phyloP scores from a whole-genome alignment of 2,329 filamentous ascomycete species.

The Pseudogymnoascus sp. region DNA sequence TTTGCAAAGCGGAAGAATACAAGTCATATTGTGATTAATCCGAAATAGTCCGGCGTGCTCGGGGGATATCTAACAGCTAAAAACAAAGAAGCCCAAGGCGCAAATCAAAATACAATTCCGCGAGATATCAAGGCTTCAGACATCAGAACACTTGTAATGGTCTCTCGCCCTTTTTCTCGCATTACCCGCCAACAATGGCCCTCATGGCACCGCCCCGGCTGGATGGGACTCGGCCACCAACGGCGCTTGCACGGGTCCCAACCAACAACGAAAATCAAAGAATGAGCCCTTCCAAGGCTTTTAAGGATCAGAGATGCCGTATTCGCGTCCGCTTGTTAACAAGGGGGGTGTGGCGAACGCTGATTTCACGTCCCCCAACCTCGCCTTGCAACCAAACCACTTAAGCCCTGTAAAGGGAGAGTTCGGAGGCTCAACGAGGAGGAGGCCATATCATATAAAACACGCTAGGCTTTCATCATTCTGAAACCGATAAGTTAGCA shows the following conservation, averaged over 20 bases:
- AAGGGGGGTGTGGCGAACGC: slow-evolving; percentile 99
- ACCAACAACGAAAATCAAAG: slow-evolving; percentile 9
- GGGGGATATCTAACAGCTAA: background rate
- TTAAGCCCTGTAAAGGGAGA: slow-evolving; percentile 87
- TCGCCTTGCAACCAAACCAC: slow-evolving; percentile 65
- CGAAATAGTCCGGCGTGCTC: background rate
- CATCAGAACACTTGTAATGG: background rate
- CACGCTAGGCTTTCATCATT: slow-evolving; percentile 99
- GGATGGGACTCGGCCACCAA: background rate
- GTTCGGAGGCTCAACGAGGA: slow-evolving; percentile 59
- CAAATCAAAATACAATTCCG: background rate
- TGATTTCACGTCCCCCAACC: slow-evolving; percentile 78
- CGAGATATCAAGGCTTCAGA: background rate
- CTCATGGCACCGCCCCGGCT: background rate
- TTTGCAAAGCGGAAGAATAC: background rate
- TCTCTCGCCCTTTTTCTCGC: background rate
- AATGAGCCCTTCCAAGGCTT: slow-evolving; percentile 44
- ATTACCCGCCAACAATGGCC: background rate
- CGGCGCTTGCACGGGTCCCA: background rate
- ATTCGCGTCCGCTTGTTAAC: slow-evolving; percentile 93
- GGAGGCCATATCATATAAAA: slow-evolving; percentile 74
- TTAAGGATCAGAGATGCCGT: slow-evolving; percentile 84
- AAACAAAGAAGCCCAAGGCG: background rate
- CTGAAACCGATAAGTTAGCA: slow-evolving; percentile 40
- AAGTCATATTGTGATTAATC: background rate